Evolutionary conservation across 1,284 basidiomycete species (phyloP).

Genomic region (Cutaneotrichosporon arboriforme): DNA sequence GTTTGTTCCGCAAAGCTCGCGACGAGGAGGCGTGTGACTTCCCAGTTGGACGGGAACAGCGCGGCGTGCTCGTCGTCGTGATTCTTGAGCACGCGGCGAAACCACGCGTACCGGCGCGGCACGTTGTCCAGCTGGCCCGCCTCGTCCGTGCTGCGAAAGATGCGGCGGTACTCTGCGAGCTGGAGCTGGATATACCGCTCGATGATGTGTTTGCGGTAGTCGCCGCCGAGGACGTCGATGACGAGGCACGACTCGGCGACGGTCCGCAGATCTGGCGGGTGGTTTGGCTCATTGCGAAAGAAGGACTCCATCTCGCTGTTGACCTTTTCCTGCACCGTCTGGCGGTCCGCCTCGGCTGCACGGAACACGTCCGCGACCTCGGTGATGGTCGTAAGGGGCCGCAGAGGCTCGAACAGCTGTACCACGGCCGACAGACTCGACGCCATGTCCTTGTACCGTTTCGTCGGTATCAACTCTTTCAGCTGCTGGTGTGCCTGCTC

Average conservation of each 20-base stretch:
- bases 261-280: conserved; percentile 58
- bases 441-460: conserved; percentile 74
- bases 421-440: conserved; percentile 81
- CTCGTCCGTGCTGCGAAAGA: conserved; percentile 87
- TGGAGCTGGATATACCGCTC: conserved; percentile 87
- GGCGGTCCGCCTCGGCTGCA: conserved; percentile 71
- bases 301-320: conserved; percentile 85
- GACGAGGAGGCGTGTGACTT: conserved; percentile 69
- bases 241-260: conserved; percentile 75
- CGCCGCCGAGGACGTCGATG: conserved; percentile 76
- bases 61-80: conserved; percentile 81
- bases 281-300: conserved; percentile 69
- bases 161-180: conserved; percentile 91
- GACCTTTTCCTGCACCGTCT: conserved; percentile 66
- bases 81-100: conserved; percentile 77
- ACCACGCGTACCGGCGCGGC: conserved; percentile 90
- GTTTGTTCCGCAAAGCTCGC: conserved; percentile 82
- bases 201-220: conserved; percentile 66
- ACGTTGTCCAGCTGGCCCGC: conserved; percentile 95
- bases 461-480: conserved; percentile 68
- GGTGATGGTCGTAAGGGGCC: conserved; percentile 65
- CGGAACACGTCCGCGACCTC: conserved; percentile 70
- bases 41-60: conserved; percentile 78
- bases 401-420: conserved; percentile 72
- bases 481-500: conserved; percentile 77